These are phyloP conservation scores for Mycena galericulata DNA, from an alignment of 768 basidiomycete species.

Conservation along the genomic window DNA sequence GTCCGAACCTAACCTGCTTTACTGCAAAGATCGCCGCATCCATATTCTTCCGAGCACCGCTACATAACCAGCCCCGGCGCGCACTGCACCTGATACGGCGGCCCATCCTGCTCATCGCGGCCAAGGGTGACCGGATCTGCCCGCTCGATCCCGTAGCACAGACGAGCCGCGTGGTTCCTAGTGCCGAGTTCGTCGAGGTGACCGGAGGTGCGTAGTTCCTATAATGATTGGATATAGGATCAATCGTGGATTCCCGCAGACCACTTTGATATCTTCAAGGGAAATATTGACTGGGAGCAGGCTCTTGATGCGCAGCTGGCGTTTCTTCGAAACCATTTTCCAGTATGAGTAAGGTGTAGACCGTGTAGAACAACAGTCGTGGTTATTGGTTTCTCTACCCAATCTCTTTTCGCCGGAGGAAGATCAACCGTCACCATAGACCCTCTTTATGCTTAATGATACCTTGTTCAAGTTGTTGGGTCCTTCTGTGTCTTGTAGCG, in stretches of 20 bases:
- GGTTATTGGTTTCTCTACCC: no score
- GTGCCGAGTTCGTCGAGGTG: constrained; percentile 33
- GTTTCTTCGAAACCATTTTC: constrained; percentile 33
- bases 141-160: constrained; percentile 21
- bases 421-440: no score
- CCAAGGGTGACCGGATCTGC: constrained; percentile 34
- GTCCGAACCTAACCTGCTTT: not conserved
- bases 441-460: no score
- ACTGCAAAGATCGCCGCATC: constrained; percentile 28
- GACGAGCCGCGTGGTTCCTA: constrained; percentile 14
- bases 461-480: no score
- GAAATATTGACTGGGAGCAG: constrained; percentile 32
- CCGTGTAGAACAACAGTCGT: no score
- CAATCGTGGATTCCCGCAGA: constrained; percentile 8
- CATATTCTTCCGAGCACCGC: constrained; percentile 32
- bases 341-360: no score
- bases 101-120: constrained; percentile 37
- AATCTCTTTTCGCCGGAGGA: no score
- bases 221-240: not conserved
- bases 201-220: constrained; percentile 32
- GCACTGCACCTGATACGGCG: constrained; percentile 33
- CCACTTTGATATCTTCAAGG: constrained; percentile 37
- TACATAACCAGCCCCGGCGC: constrained; percentile 23
- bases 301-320: constrained; percentile 33
- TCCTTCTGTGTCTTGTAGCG: no score